Base-by-base conservation (phyloP, 164 flowering plant species). In the Stephania yunnanensis region DNA sequence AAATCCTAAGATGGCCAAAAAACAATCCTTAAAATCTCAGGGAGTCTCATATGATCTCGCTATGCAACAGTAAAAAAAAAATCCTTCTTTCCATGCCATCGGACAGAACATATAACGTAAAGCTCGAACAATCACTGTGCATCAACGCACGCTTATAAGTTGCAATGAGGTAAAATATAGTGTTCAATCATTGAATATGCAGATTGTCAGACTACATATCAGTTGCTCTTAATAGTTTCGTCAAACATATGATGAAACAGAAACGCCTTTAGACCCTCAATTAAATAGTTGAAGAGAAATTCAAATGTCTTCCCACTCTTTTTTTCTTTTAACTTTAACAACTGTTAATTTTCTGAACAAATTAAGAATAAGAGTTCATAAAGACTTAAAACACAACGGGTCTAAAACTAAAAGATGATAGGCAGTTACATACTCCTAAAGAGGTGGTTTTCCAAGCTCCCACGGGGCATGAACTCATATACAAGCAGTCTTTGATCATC, bases 381-480 rank as follows among this genome's bases (percentile, higher is more conserved):
- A 19, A 67, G 46, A 25, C 55, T 25, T 25, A 53, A 70, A 12
- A 58, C 10, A 74, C 17, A 65, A 19, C 20, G 29, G 53, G 17
- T 0, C 46, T 71, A 71, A 17, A 65, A 46, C 30, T 53, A 71
- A 15, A 22, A 71, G 44, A 46, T 42, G 11, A 36, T 19, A 46
- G 63, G 67, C 22, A 73, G 74, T 67, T 42, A 80, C 93, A 64
- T 91, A 93, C 97, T 93, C 78, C 97, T 82, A 82, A 93, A 93
- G 4, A 93, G 87, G 78, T 93, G 97, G 80, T 91, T 93, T 83
- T 93, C 97, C 86, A 93, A 84, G 87, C 97, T 93, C 80, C 97
- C 97, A 73, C 97, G 88, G 72, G 97, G 96, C 96, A 93, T 89
- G 73, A 90, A 93, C 82, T 93, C 97, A 74, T 93, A 93, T 1